phyloP scores from a whole-genome alignment of 352 stramenopile species.

The Phytophthora agathidicida region DNA sequence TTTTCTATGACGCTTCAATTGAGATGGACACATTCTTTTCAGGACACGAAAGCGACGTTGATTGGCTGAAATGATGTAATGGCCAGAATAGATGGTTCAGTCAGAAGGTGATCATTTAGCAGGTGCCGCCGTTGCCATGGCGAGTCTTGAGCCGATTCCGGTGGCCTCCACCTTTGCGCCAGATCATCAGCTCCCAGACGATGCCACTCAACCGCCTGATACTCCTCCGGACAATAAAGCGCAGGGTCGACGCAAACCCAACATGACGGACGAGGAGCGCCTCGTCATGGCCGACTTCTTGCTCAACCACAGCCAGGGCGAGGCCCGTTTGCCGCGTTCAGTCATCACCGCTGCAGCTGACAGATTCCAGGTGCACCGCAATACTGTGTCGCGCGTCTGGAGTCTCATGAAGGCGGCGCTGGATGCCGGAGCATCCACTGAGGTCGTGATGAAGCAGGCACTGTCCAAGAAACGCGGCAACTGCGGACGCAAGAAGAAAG shows the following conservation, averaged over 20 bases:
- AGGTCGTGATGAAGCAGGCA: slow-evolving; percentile 42
- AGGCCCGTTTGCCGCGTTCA: slow-evolving; percentile 34
- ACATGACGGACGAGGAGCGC: slow-evolving; percentile 46
- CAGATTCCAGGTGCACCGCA: slow-evolving; percentile 47
- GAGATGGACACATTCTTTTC: slow-evolving; percentile 1
- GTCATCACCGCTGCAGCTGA: slow-evolving; percentile 42
- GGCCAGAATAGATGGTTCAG: slow-evolving; percentile 27
- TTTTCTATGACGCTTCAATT: slow-evolving; percentile 11
- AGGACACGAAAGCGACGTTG: neutral
- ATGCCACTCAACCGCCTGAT: neutral
- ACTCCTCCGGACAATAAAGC: slow-evolving; percentile 1
- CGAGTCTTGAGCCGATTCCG: neutral
- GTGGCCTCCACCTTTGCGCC: neutral
- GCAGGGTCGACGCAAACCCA: slow-evolving; percentile 29
- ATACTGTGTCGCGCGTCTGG: slow-evolving; percentile 52
- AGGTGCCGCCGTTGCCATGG: neutral
- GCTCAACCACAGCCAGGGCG: slow-evolving; percentile 39
- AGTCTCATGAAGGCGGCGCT: slow-evolving; percentile 42
- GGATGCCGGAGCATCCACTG: slow-evolving; percentile 15
- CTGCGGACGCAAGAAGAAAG: slow-evolving; percentile 49
- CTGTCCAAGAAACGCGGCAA: slow-evolving; percentile 48
- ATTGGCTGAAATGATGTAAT: slow-evolving; percentile 22
- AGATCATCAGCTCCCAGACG: neutral
- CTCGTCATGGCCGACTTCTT: slow-evolving; percentile 44
- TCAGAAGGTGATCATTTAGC: neutral